Base-by-base conservation (phyloP, 2,329 filamentous ascomycete genomes). In the Cercospora berteroae region DNA sequence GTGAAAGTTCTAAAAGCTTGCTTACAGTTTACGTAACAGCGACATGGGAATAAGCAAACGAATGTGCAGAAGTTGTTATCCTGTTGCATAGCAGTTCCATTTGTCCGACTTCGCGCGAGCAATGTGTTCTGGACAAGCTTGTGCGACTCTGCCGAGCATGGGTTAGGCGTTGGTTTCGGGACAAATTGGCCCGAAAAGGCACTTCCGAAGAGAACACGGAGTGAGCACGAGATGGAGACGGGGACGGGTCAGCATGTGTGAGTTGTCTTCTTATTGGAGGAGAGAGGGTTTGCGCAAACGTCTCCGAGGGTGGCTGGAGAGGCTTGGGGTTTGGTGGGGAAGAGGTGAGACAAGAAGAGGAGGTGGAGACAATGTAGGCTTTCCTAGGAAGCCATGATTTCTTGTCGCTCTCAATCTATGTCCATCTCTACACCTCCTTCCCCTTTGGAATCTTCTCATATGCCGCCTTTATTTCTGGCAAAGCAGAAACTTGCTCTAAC, bases 391-490 rank as follows among this genome's bases (percentile, higher is more conserved):
- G n/a, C 42, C 2, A 31, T 3, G 2, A 9, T 31, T 4, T 16
- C 1, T 31, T 25, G 31, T n/a, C 10, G 13, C n/a, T 20, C 20
- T 18, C 9, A 7, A 25, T 16, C 33, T 12, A 36, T 9, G 42
- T 29, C 10, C 9, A 25, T n/a, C 16, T 27, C 50, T 39, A 71
- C 52, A 67, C 66, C 65, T 71, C 70, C 70, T 72, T 48, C 3
- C 74, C 74, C 67, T 74, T 73, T 12, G 74, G 71, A 36, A 78
- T 71, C 69, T 78, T 81, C 67, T 75, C 72, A 71, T 82, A 82
- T 1, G 79, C 81, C 58, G 76, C 76, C 72, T 79, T 77, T 4
- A 83, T 79, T 64, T 80, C 80, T 55, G 79, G 72, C 16, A 78
- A 73, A 18, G 71, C 74, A 8, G 69, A 74, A 69, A 82, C 77